phyloP scores from a whole-genome alignment of 164 flowering plant genomes.

The Annona cherimola region DNA sequence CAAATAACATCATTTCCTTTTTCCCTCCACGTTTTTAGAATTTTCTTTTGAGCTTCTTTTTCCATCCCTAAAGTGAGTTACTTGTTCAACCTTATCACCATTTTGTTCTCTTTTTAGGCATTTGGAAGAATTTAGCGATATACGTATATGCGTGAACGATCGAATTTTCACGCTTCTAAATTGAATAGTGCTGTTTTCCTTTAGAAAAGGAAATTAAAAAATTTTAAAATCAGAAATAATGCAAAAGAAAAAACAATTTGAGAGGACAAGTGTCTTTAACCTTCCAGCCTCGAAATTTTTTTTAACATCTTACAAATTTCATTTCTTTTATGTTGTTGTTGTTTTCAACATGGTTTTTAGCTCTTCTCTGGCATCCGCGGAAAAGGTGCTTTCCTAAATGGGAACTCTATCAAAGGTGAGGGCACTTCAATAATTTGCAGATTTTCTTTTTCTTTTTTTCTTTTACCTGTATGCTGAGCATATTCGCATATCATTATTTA shows the following conservation, averaged over 20 bases:
- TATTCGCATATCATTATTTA: too few species aligned
- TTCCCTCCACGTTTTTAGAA: background rate
- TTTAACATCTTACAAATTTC: background rate
- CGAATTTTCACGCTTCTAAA: too few species aligned
- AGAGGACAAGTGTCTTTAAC: background rate
- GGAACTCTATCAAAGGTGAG: conserved; percentile 76
- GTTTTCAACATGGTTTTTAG: conserved; percentile 31
- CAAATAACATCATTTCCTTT: background rate
- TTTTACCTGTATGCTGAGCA: background rate
- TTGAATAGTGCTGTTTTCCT: too few species aligned
- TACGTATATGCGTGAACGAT: too few species aligned
- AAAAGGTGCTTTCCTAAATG: conserved; percentile 88
- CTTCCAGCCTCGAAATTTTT: background rate
- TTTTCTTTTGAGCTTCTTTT: background rate
- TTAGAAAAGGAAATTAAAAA: too few species aligned
- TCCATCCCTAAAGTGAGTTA: too few species aligned
- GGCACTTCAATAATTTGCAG: too few species aligned
- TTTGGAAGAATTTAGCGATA: too few species aligned
- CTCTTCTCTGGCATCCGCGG: conserved; percentile 85
- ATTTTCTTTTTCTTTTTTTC: background rate
- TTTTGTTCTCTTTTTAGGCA: too few species aligned
- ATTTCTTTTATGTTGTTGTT: background rate
- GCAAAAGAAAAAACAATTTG: background rate
- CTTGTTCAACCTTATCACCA: too few species aligned
- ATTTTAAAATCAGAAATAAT: too few species aligned